Evolutionary conservation across 306 rosid species (phyloP).

Genomic region (Rosa chinensis): DNA sequence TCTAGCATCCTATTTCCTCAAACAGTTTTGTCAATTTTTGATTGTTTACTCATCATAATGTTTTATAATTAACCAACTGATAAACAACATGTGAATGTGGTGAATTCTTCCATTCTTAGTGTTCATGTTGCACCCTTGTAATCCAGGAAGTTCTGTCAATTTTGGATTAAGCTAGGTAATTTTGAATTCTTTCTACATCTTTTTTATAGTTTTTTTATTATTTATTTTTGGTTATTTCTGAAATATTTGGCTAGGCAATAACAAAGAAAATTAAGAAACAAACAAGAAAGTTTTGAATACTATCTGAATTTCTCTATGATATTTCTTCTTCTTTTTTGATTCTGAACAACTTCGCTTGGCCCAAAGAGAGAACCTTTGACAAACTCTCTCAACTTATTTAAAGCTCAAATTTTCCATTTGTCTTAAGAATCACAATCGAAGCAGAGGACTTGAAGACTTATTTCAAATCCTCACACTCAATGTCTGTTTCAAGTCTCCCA

Average conservation of each 20-base stretch:
- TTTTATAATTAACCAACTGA: too few species aligned
- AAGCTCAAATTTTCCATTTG: conserved; percentile 14
- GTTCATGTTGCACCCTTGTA: neutral
- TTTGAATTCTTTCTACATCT: too few species aligned
- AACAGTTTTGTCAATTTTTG: too few species aligned
- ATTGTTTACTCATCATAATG: too few species aligned
- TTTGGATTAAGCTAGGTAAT: neutral
- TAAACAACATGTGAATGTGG: too few species aligned
- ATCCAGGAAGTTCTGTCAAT: neutral
- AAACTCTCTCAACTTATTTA: conserved; percentile 32
- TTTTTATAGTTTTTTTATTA: neutral
- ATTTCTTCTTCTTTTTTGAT: neutral
- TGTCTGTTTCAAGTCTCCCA: conserved; percentile 75
- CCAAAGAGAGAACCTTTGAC: conserved; percentile 20
- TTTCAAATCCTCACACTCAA: conserved; percentile 73
- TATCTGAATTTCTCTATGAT: neutral
- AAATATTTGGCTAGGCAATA: neutral
- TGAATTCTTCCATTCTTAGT: neutral
- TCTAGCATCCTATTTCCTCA: too few species aligned
- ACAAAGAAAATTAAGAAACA: too few species aligned
- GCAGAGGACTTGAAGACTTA: conserved; percentile 38
- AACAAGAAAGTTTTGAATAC: neutral
- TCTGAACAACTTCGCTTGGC: neutral
- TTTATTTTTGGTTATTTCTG: neutral
- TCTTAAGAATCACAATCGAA: conserved; percentile 11